Base-by-base conservation (phyloP, 2,329 filamentous ascomycete species). In the Penicillium sp. region DNA sequence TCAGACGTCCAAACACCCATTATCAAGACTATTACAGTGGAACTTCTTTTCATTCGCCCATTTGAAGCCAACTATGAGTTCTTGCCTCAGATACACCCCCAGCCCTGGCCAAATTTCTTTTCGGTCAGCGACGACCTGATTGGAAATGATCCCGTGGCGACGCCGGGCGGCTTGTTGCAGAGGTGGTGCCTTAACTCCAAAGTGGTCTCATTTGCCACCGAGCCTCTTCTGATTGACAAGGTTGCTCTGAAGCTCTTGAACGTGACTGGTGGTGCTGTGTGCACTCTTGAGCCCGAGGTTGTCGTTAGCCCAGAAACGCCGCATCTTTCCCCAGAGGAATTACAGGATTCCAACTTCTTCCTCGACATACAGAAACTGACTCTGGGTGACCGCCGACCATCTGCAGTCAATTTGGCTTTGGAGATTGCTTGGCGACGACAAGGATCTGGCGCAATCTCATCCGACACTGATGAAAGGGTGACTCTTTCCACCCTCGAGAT, bases 51-150 rank as follows among this genome's bases (percentile, higher is more conserved):
- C 39, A 80, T 87, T 38, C 83, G 81, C 34, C 88, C 91, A 0
- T 97, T 98, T 55, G 89, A 95, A 67, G 87, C 89, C 11, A 93
- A 86, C 57, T 96, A 94, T 63, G 87, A 94, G 47, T 80, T 97
- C 47, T 76, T 83, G 9, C 89, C 93, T 8, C 79, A 85, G 7
- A 73, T 95, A 3, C 85, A 96, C 62, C 65, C 77, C 0, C 83
- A 85, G 33, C 74, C 80, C 2, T 98, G 93, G 91, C 90, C 93
- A 1, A 89, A 84, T 60, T 82, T 94, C 54, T 98, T 97, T 64
- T 76, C 81, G 36, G 71, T 78, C 13, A 76, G 81, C 21, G 63
- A 69, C 9, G 55, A 63, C 8, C 40, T 67, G 11, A 54, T 62
- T 3, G 57, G 59, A 3, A 47, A 57, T 14, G 50, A 54, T 19